Base-by-base conservation (phyloP, 371 early-diverging fungal species). In the Lichtheimia ramosa region DNA sequence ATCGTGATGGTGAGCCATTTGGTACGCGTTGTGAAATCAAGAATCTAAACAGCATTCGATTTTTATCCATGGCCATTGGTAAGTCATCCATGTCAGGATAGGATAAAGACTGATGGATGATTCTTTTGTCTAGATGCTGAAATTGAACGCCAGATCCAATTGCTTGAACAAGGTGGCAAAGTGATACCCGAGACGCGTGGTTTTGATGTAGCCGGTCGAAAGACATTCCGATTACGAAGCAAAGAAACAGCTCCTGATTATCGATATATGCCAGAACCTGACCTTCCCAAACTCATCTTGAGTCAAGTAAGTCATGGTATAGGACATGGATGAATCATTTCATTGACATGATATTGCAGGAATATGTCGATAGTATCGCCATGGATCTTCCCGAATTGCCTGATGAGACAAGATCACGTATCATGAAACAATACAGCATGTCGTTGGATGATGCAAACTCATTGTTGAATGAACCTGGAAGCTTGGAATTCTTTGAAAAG, bases 261-360 rank as follows among this genome's bases (percentile, higher is more conserved):
- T 68, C 80, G 95, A 51, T 96, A 90, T 66, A 93, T 95, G 89
- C 91, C 93, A n/a, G 96, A 96, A 54, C 88, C 95, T 1, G 95
- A 96, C 59, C 64, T 96, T 14, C 94, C 96, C 5, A 69, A 75
- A 14, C 65, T 90, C 3, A 49, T 77, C 6, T 50, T 90, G 27
- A 62, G 77, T 15, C 48, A 73, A 20, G 77, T 87, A 28, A 53
- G 34, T 34, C n/a, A 8, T 25, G 34, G 10, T 8, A 52, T 18
- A 18, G 18, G 46, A 10, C 5, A 46, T 21, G n/a, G n/a, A n/a
- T 46, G 46, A 34, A 34, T 50, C 54, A 3, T 20, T 27, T 24
- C 42, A 42, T 40, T 39, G 24, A 20, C 23, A 15, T 21, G 14
- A 18, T 42, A 0, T 24, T 24, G 14, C 68, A 83, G 59, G 78